phyloP scores from a whole-genome alignment of 805 yeast genomes.

The Tetrapisispora phaffii region DNA sequence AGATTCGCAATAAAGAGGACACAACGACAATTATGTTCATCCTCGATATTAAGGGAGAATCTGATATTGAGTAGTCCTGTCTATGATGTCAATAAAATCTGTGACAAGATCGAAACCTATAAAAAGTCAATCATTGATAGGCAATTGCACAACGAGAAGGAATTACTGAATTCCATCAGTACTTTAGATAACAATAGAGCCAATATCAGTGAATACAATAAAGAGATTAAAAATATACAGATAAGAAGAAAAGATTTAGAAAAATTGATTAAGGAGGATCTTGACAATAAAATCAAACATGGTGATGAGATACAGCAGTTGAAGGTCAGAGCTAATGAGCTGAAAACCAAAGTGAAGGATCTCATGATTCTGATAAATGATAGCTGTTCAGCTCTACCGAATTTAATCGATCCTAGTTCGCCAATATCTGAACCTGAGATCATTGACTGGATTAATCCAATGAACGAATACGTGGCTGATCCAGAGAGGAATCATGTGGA shows the following conservation, averaged over 20 bases:
- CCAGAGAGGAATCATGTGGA: conserved; percentile 47
- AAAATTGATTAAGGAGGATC: conserved; percentile 17
- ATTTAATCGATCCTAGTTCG: conserved; percentile 43
- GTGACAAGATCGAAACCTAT: conserved; percentile 13
- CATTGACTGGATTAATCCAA: conserved; percentile 43
- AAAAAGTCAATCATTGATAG: conserved; percentile 21
- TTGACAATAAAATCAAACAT: conserved; percentile 9
- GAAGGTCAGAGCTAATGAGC: conserved; percentile 11
- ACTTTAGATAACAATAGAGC: conserved; percentile 23
- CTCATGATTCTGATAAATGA: conserved; percentile 21
- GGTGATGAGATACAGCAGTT: conserved; percentile 14
- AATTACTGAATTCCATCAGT: conserved; percentile 19
- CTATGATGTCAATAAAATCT: conserved; percentile 21
- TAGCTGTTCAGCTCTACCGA: conserved; percentile 51
- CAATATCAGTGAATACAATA: conserved; percentile 12
- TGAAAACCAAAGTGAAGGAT: conserved; percentile 26
- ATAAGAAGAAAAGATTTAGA: conserved; percentile 24
- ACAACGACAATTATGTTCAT: not conserved
- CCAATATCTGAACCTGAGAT: conserved; percentile 34
- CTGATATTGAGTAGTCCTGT: conserved; percentile 16
- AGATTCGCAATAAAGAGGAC: not conserved
- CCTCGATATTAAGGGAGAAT: not conserved
- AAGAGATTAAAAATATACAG: conserved; percentile 23
- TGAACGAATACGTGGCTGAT: conserved; percentile 19
- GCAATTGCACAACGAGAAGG: conserved; percentile 18